Evolutionary conservation across 768 basidiomycete species (phyloP), one percentile per base, ranked within the genome.

Genomic region (Boletus bicolor): DNA sequence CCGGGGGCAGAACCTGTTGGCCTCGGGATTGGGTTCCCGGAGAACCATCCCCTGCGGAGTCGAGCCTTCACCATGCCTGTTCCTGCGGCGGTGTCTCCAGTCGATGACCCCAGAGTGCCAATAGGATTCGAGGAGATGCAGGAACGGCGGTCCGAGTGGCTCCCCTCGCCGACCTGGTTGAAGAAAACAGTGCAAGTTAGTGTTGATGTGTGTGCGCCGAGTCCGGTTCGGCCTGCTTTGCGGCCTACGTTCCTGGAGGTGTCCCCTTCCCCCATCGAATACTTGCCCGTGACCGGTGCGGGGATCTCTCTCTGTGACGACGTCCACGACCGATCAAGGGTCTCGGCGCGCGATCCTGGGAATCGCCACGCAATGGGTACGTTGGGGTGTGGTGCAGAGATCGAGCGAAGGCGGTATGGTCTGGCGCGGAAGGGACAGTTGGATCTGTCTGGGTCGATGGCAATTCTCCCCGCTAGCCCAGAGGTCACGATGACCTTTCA

Each of bases 21-120:
- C 26, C 56, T 68, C 8, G 68, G 67, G 30, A 59, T 68, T 34
- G 64, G 67, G 10, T 64, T 71, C 47, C 69, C 68, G 17, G 62
- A 66, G 38, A 56, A 51, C 24, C 64, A 70, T 17, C 67, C 58
- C 9, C 41, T 61, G 5, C 58, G 52, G 3, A 35, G 44, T 42
- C 68, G 69, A 0, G 57, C 62, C 7, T 59, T 53, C 28, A 64
- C 56, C 28, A 60, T 64, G 62, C 67, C 69, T 1, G 37, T 58
- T 1, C 41, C 53, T 17, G 12, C n/a, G 5, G 42, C 46, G 8
- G 14, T 41, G 1, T 43, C 60, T 14, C 51, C 61, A 2, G 2
- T 44, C 1, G 48, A n/a, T 15, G 35, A 42, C 7, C 5, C 6
- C 11, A 30, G 35, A 24, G 12, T 9, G 8, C 12, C 47, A 2